A percentile compares a stretch with the other conserved stretches of the same genome.
phyloP scores from a whole-genome alignment of 257 asterid species.

The Lantana camara region DNA sequence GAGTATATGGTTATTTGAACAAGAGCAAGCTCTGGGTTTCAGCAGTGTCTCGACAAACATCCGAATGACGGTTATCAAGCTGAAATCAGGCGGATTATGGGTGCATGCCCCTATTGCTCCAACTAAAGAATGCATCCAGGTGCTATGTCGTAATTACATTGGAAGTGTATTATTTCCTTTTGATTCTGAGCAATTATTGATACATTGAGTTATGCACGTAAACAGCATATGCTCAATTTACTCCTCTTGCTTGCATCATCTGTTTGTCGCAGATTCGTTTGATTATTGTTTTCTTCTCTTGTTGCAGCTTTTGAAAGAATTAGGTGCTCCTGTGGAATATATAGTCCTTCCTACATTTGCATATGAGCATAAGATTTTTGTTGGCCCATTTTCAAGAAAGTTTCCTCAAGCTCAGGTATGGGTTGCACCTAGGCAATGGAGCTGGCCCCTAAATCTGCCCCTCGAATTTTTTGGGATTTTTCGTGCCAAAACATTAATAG shows the following conservation, averaged over 20 bases:
- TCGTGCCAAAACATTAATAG: slow-evolving; percentile 63
- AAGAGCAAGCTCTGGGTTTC: slow-evolving; percentile 97
- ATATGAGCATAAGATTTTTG: slow-evolving; percentile 92
- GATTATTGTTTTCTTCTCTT: slow-evolving; percentile 5
- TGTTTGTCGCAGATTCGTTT: slow-evolving; percentile 9
- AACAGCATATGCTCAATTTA: no score
- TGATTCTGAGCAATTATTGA: neutral
- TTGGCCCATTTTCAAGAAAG: slow-evolving; percentile 97
- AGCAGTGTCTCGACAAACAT: slow-evolving; percentile 96
- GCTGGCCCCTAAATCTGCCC: slow-evolving; percentile 92
- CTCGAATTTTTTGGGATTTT: slow-evolving; percentile 93
- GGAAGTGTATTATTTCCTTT: neutral
- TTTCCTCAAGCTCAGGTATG: slow-evolving; percentile 88
- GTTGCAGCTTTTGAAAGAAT: slow-evolving; percentile 85
- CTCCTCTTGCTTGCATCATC: neutral
- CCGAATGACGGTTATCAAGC: slow-evolving; percentile 92
- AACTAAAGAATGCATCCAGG: slow-evolving; percentile 92
- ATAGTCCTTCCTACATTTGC: slow-evolving; percentile 92
- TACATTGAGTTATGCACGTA: neutral
- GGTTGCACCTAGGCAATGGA: slow-evolving; percentile 99
- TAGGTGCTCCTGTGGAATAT: slow-evolving; percentile 81
- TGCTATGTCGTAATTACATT: slow-evolving; percentile 18
- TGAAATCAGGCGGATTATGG: slow-evolving; percentile 91
- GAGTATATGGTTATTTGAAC: slow-evolving; percentile 84
- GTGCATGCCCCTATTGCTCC: slow-evolving; percentile 99